Evolutionary conservation across 768 basidiomycete species (phyloP), one percentile per base, ranked within the genome.

Genomic region (Pleurotus eryngii): DNA sequence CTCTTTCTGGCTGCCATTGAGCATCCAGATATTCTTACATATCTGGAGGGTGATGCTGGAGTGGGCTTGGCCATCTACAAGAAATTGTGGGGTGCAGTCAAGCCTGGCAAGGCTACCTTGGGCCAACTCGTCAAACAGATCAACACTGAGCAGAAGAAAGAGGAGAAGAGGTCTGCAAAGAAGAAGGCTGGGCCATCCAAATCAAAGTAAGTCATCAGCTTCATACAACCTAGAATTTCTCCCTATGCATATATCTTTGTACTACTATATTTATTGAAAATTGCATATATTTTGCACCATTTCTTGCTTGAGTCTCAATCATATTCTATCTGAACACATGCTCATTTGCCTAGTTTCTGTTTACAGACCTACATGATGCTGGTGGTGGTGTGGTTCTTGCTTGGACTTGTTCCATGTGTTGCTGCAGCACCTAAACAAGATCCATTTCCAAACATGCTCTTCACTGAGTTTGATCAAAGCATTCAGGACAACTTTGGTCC

Each of bases 401-500:
- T 47, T 5, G 38, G 35, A 26, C 14, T 18, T 39, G 14, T 58
- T 15, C 51, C 57, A 20, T 12, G 22, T n/a, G n/a, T n/a, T n/a
- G n/a, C n/a, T n/a, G n/a, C n/a, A n/a, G n/a, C n/a, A n/a, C n/a
- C n/a, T n/a, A n/a, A 18, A 17, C 35, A 17, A 7, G 57, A 58
- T 22, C 38, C 57, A 15, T 54, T 58, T 22, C 53, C 57, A 22
- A 22, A 38, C 14, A 24, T 58, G 15, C 17, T 37, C 4, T 58
- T 58, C 24, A n/a, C 27, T 14, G 35, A 43, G 37, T 58, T 58
- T 40, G 43, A 14, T 24, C 17, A 39, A 17, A 58, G 49, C 43
- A 48, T 63, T 35, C 18, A 49, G 38, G n/a, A 49, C 9, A 43
- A 61, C 22, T 63, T 63, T 46, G 57, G 60, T 35, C 12, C 45